phyloP scores from a whole-genome alignment of 148 eudicot genomes.

The Chenopodium formosanum region DNA sequence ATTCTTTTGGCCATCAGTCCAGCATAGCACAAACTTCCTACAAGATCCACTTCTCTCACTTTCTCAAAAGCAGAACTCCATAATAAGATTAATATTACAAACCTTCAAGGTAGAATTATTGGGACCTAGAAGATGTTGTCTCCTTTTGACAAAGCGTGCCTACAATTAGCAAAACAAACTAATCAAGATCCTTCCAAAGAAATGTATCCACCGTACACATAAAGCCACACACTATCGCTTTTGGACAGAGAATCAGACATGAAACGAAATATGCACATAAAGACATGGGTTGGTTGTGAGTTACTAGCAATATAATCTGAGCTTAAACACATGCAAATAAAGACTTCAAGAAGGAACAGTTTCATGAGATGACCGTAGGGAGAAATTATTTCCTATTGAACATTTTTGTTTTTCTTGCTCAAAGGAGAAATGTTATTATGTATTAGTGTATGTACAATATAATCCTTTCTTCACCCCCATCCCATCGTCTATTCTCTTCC shows the following conservation, averaged over 20 bases:
- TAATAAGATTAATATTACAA: slow-evolving; percentile 20
- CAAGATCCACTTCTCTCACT: not conserved
- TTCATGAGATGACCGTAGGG: not conserved
- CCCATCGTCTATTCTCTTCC: not conserved
- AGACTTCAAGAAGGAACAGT: not conserved
- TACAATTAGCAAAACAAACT: slow-evolving; percentile 32
- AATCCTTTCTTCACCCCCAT: not conserved
- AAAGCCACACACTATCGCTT: not conserved
- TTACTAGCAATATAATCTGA: not conserved
- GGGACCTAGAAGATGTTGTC: slow-evolving; percentile 91
- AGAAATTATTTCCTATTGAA: not conserved
- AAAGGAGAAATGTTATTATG: too few species aligned
- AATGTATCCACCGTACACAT: not conserved
- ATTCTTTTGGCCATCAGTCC: too few species aligned
- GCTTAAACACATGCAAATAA: not conserved
- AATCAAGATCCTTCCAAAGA: slow-evolving; percentile 1
- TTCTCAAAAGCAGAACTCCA: not conserved
- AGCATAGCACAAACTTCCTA: not conserved
- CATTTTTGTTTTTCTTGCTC: too few species aligned
- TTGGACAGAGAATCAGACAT: not conserved
- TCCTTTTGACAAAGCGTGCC: slow-evolving; percentile 93
- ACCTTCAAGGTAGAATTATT: slow-evolving; percentile 93
- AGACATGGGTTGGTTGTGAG: not conserved
- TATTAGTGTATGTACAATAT: too few species aligned
- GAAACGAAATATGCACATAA: not conserved